These are phyloP conservation scores for Calocybe gangraenosa DNA, from an alignment of 768 basidiomycete species.

Conservation along the genomic window DNA sequence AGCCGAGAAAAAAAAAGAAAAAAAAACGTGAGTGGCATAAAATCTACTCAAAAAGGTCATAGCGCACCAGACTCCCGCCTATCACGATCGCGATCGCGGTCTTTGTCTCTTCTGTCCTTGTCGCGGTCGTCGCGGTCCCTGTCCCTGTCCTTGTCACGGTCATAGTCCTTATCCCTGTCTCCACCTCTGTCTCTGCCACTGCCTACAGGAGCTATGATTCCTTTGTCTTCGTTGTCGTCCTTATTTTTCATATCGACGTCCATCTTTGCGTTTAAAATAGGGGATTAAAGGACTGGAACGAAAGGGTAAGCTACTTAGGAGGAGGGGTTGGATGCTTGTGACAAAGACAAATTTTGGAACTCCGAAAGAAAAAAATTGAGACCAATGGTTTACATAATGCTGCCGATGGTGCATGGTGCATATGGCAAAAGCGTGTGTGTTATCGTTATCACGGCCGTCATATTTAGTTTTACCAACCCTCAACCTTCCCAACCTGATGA, in stretches of 20 bases:
- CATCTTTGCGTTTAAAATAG: slow-evolving; percentile 37
- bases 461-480: too few species aligned
- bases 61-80: slow-evolving; percentile 56
- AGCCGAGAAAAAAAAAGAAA: not conserved
- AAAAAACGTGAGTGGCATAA: not conserved
- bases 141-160: slow-evolving; percentile 33
- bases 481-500: too few species aligned
- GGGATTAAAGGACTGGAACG: slow-evolving; percentile 3
- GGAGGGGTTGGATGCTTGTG: not conserved
- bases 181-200: slow-evolving; percentile 41
- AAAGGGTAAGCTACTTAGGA: slow-evolving; percentile 6
- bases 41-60: slow-evolving; percentile 3
- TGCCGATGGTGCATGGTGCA: too few species aligned
- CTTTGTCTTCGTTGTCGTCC: slow-evolving; percentile 69
- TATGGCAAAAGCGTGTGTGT: too few species aligned
- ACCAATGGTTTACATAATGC: too few species aligned
- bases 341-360: too few species aligned
- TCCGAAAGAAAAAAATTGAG: too few species aligned
- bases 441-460: too few species aligned
- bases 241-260: slow-evolving; percentile 82
- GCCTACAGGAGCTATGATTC: slow-evolving; percentile 31
- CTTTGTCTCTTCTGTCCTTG: slow-evolving; percentile 31
- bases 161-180: slow-evolving; percentile 40
- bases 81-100: slow-evolving; percentile 39
- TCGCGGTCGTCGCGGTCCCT: slow-evolving; percentile 32